phyloP scores from a whole-genome alignment of 23 red algal species.

The Gracilaria domingensis region DNA sequence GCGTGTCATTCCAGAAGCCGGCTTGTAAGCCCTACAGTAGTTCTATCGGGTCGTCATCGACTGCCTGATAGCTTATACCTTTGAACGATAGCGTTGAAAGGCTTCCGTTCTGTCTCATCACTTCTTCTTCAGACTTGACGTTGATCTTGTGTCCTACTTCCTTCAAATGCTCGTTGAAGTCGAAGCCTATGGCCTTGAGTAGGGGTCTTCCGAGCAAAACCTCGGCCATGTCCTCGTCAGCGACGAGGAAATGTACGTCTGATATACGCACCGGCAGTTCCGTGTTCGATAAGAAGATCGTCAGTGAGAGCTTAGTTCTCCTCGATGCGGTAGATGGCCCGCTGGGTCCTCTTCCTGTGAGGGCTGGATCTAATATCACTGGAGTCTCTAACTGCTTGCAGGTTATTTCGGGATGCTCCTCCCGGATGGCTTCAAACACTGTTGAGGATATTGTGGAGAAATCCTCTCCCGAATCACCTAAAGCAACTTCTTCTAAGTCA shows the following conservation, averaged over 20 bases:
- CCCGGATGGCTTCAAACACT: neutral
- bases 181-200: neutral
- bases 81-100: neutral
- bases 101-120: neutral
- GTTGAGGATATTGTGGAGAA: constrained; percentile 17
- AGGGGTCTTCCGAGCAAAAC: neutral
- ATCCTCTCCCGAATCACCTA: constrained; percentile 36
- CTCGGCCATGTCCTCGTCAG: neutral
- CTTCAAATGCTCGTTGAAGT: neutral
- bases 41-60: constrained; percentile 34
- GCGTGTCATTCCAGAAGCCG: neutral
- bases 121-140: neutral
- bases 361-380: too few species aligned
- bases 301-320: too few species aligned
- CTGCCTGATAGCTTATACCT: neutral
- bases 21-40: neutral
- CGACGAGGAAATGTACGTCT: neutral
- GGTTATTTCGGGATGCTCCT: too few species aligned
- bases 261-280: too few species aligned
- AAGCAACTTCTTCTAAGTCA: neutral
- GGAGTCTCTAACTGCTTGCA: too few species aligned
- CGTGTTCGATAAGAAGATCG: too few species aligned
- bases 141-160: neutral
- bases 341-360: too few species aligned
- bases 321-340: too few species aligned